Base-by-base conservation (phyloP, 768 basidiomycete genomes). In the Serendipita sp. region DNA sequence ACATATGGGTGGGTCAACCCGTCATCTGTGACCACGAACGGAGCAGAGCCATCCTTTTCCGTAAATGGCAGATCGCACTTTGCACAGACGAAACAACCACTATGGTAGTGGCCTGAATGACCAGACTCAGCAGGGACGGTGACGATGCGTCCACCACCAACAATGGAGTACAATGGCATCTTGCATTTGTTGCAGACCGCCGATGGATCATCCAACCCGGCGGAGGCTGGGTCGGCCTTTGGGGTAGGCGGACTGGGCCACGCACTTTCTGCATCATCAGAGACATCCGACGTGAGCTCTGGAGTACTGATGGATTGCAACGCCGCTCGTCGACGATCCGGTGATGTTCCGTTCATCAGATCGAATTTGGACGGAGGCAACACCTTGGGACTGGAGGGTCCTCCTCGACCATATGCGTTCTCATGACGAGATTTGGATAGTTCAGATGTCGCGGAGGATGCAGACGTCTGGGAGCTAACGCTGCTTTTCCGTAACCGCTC, bases 1-100 rank as follows among this genome's bases (percentile, higher is more conserved):
- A 76, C 81, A 75, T 87, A 79, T 34, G 83, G 70, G 72, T 91
- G 89, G 70, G 82, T 86, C 53, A 83, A 82, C 16, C 86, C 85
- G 33, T 75, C 75, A 20, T 79, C 77, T 14, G 79, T 79, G 61
- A 82, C 78, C 22, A 88, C 82, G 72, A 88, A 91, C n/a, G 82
- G 75, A 7, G 86, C 82, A 65, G 83, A 80, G 0, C 86, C 85
- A 22, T 76, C 78, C 56, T 74, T 75, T 69, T 86, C 85, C 65
- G 79, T 80, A 67, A 92, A 88, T 7, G 76, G 69, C 17, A 79
- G 77, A 45, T 81, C 74, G 67, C 89, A 92, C 22, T 85, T 74
- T 22, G 71, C 74, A 68, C 89, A 92, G 61, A 78, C 81, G 72
- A 92, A 90, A 70, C 89, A 92, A 44, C 82, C 78, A 2, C 80